Percentiles rank a stretch among this genome's conserved stretches.
Conservation (phyloP, 805 yeast species). For the Ogataea corticis region DNA sequence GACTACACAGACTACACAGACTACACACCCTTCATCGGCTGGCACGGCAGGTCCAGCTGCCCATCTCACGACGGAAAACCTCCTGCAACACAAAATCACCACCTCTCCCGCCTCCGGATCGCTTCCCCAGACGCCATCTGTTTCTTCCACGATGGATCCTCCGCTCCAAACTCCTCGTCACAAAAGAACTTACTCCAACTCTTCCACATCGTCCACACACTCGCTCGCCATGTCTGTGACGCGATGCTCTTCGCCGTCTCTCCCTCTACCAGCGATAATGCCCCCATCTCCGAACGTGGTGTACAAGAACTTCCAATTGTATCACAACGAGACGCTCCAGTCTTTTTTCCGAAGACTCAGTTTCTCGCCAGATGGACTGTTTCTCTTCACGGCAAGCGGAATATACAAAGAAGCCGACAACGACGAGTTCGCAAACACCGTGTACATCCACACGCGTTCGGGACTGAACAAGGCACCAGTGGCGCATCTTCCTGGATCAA, state of each 20-base stretch:
- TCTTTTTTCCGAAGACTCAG: conserved; percentile 86
- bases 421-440: conserved; percentile 54
- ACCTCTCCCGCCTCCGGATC: background rate
- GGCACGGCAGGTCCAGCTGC: conserved; percentile 3
- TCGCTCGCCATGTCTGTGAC: conserved; percentile 28
- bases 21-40: background rate
- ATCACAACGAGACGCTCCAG: conserved; percentile 84
- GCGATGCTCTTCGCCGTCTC: conserved; percentile 29
- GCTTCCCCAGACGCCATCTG: conserved; percentile 11
- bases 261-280: conserved; percentile 50
- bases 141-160: conserved; percentile 31
- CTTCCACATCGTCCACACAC: conserved; percentile 37
- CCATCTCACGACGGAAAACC: conserved; percentile 24
- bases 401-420: conserved; percentile 40
- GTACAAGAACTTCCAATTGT: conserved; percentile 49
- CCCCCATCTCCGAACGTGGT: conserved; percentile 33
- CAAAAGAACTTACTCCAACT: conserved; percentile 45
- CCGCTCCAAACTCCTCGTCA: conserved; percentile 33
- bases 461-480: conserved; percentile 71
- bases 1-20: background rate
- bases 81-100: conserved; percentile 17
- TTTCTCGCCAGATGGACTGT: conserved; percentile 87
- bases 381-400: conserved; percentile 80
- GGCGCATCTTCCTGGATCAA: conserved; percentile 75
- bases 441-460: conserved; percentile 72